These are phyloP conservation scores for Phytophthora pistaciae DNA, from an alignment of 352 stramenopile species.

Conservation along the genomic window DNA sequence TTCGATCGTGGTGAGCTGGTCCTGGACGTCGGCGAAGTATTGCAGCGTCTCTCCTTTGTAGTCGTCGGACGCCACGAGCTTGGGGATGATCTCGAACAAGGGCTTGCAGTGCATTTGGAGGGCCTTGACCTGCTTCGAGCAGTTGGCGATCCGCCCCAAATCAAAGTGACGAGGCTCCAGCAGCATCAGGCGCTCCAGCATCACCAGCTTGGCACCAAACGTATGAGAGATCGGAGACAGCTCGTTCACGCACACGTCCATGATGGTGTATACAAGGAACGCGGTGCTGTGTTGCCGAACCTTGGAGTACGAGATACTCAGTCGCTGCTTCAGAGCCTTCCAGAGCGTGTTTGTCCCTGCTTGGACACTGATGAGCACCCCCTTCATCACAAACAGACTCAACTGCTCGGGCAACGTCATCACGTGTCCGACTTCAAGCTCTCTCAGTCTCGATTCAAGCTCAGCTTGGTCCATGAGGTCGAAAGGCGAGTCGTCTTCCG, in stretches of 20 bases:
- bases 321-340: background rate
- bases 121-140: conserved; percentile 1
- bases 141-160: background rate
- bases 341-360: background rate
- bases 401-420: conserved; percentile 1
- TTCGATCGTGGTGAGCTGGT: conserved; percentile 71
- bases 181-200: background rate
- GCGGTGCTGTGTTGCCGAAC: conserved; percentile 1
- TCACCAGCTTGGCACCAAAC: conserved; percentile 2
- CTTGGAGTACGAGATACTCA: background rate
- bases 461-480: conserved; percentile 63
- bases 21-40: conserved; percentile 80
- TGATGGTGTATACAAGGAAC: background rate
- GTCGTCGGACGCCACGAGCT: conserved; percentile 63
- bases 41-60: conserved; percentile 64
- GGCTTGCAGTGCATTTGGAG: conserved; percentile 2
- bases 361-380: background rate
- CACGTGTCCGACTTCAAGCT: conserved; percentile 38
- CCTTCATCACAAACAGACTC: conserved; percentile 1
- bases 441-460: conserved; percentile 48
- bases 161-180: background rate
- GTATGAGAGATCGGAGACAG: background rate
- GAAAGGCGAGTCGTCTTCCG: conserved; percentile 46
- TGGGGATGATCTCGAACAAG: conserved; percentile 54
- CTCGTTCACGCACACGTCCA: conserved; percentile 3